Conservation (phyloP, 2,329 filamentous ascomycete species). For the Exophiala sideris region DNA sequence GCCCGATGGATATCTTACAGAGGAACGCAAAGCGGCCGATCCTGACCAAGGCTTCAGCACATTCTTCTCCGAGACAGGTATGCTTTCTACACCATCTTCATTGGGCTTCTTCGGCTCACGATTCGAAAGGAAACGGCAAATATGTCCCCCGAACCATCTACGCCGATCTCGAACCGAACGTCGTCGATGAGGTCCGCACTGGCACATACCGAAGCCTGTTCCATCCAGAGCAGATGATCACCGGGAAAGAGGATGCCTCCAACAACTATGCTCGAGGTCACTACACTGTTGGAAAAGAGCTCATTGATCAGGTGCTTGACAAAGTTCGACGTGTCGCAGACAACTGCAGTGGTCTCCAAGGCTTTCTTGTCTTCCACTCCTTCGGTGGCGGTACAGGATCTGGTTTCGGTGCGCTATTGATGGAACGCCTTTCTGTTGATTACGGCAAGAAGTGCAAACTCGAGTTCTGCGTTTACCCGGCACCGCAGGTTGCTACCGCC, state of each 20-base stretch:
- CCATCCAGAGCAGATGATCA: constrained; percentile 99
- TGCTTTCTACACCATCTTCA: constrained; percentile 29
- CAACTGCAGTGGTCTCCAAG: constrained; percentile 96
- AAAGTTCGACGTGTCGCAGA: constrained; percentile 97
- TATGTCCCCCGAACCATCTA: constrained; percentile 99
- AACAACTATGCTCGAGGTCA: constrained; percentile 99
- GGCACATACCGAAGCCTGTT: constrained; percentile 94
- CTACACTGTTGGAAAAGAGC: constrained; percentile 99
- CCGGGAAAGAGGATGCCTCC: constrained; percentile 98
- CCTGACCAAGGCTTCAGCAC: constrained; percentile 98
- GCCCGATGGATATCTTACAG: constrained; percentile 98
- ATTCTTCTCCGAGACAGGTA: constrained; percentile 99
- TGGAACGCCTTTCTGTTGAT: constrained; percentile 98
- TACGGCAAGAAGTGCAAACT: constrained; percentile 99
- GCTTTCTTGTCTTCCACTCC: constrained; percentile 99
- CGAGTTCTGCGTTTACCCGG: constrained; percentile 98
- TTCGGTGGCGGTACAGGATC: constrained; percentile 99
- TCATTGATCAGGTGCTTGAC: constrained; percentile 96
- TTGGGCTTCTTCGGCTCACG: constrained; percentile 5
- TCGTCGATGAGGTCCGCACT: constrained; percentile 98
- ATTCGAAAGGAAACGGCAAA: constrained; percentile 79
- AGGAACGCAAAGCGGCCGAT: constrained; percentile 90
- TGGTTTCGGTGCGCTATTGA: constrained; percentile 90
- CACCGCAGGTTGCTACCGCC: constrained; percentile 92
- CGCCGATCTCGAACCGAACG: constrained; percentile 99